phyloP scores from a whole-genome alignment of 2,329 filamentous ascomycete species.

The Diaporthe aspalathi region DNA sequence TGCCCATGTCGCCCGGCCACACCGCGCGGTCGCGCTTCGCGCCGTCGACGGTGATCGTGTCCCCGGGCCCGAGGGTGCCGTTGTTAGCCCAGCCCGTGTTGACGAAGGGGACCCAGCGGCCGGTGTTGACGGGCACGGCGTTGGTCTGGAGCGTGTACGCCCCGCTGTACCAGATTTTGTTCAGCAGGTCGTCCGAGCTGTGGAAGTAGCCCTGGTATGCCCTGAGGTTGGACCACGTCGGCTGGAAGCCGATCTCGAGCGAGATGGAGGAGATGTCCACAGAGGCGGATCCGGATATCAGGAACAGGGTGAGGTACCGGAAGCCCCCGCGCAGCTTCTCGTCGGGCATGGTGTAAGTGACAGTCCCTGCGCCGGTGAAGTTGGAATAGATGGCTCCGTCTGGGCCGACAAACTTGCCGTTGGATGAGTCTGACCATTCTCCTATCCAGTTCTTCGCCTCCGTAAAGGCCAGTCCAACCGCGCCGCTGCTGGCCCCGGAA shows the following conservation, averaged over 20 bases:
- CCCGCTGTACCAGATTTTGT: constrained; percentile 65
- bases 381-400: constrained; percentile 61
- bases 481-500: constrained; percentile 48
- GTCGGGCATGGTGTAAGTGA: constrained; percentile 55
- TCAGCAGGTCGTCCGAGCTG: constrained; percentile 60
- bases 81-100: constrained; percentile 53
- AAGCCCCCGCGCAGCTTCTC: constrained; percentile 62
- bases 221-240: constrained; percentile 58
- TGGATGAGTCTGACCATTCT: constrained; percentile 59
- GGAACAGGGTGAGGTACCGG: constrained; percentile 62
- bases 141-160: constrained; percentile 58
- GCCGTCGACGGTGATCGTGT: constrained; percentile 57
- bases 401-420: constrained; percentile 55
- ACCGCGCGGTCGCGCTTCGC: constrained; percentile 67
- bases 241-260: constrained; percentile 53
- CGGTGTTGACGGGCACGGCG: constrained; percentile 47
- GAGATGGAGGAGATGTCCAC: constrained; percentile 49
- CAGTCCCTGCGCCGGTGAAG: constrained; percentile 48
- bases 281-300: constrained; percentile 39
- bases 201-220: constrained; percentile 68
- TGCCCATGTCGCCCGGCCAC: constrained; percentile 69
- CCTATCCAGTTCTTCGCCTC: constrained; percentile 62
- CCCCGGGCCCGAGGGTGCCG: constrained; percentile 47
- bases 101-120: constrained; percentile 52
- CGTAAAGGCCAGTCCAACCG: constrained; percentile 59